Conservation (phyloP, 805 yeast genomes). For the Candida tibetensis region DNA sequence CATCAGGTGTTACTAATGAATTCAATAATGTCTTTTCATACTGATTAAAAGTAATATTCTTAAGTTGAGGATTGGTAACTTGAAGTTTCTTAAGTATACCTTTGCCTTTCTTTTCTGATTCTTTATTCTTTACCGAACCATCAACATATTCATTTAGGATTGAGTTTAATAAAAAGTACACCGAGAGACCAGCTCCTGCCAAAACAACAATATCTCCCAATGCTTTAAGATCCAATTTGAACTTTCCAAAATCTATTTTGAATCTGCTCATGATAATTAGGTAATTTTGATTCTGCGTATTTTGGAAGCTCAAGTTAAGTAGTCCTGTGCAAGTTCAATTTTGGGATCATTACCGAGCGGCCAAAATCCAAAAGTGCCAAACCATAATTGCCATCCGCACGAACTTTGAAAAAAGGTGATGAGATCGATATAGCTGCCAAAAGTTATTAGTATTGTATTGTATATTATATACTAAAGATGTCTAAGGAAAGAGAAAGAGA, state of each 20-base stretch:
- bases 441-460: not conserved
- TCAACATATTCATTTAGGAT: slow-evolving; percentile 36
- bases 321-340: no score
- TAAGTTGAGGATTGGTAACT: slow-evolving; percentile 54
- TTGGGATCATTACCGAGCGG: no score
- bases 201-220: slow-evolving; percentile 41
- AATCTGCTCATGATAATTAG: slow-evolving; percentile 33
- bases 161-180: slow-evolving; percentile 57
- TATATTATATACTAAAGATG: not conserved
- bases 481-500: slow-evolving; percentile 6
- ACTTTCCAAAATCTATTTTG: slow-evolving; percentile 36
- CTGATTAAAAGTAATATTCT: slow-evolving; percentile 53
- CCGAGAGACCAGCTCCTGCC: slow-evolving; percentile 64
- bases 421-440: slow-evolving; percentile 3
- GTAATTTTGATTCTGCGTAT: not conserved
- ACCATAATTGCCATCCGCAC: not conserved
- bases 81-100: slow-evolving; percentile 35
- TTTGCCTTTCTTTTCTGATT: slow-evolving; percentile 62
- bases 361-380: no score
- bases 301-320: no score
- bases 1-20: slow-evolving; percentile 80
- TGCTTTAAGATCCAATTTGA: slow-evolving; percentile 39
- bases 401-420: slow-evolving; percentile 3
- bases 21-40: slow-evolving; percentile 80
- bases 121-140: slow-evolving; percentile 44